Percentiles rank a stretch among this genome's conserved stretches.
These are phyloP conservation scores for Talaromyces atroroseus DNA, from an alignment of 2,329 filamentous ascomycete genomes.

Conservation along the genomic window DNA sequence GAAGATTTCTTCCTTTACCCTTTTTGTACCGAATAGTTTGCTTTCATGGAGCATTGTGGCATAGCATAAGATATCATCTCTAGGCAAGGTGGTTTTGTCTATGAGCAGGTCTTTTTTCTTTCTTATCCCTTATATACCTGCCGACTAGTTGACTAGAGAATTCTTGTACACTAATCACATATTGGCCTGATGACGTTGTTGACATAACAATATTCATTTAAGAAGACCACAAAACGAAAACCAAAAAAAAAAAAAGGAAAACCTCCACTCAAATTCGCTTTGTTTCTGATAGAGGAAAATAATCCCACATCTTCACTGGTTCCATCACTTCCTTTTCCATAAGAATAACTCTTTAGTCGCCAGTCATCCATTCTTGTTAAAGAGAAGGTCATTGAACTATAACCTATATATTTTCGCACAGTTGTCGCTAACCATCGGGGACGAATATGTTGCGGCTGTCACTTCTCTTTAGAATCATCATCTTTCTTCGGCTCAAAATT, in stretches of 20 bases:
- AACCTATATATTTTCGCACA: background rate
- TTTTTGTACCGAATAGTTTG: slow-evolving; percentile 12
- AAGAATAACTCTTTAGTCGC: background rate
- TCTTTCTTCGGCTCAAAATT: slow-evolving; percentile 65
- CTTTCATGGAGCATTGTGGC: background rate
- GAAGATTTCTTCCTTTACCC: background rate
- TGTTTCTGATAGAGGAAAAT: slow-evolving; percentile 9
- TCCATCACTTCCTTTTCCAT: background rate
- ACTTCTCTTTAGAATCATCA: slow-evolving; percentile 46
- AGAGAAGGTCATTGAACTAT: background rate
- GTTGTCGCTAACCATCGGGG: background rate
- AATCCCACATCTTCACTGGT: slow-evolving; percentile 9
- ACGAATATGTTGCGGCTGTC: slow-evolving; percentile 4
- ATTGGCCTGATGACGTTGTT: slow-evolving; percentile 6
- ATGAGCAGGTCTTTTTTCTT: slow-evolving; percentile 6
- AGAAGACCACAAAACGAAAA: background rate
- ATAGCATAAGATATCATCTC: slow-evolving; percentile 13
- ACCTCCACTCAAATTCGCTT: slow-evolving; percentile 10
- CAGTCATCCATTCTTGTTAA: background rate
- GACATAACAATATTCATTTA: slow-evolving; percentile 1
- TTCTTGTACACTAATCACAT: slow-evolving; percentile 11
- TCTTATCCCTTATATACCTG: background rate
- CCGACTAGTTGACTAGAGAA: background rate
- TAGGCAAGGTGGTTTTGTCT: slow-evolving; percentile 6
- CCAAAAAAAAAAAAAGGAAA: slow-evolving; percentile 10